Evolutionary conservation across 1,284 basidiomycete genomes (phyloP), one percentile per base, ranked within the genome.

Genomic region (Gymnopus androsaceus): DNA sequence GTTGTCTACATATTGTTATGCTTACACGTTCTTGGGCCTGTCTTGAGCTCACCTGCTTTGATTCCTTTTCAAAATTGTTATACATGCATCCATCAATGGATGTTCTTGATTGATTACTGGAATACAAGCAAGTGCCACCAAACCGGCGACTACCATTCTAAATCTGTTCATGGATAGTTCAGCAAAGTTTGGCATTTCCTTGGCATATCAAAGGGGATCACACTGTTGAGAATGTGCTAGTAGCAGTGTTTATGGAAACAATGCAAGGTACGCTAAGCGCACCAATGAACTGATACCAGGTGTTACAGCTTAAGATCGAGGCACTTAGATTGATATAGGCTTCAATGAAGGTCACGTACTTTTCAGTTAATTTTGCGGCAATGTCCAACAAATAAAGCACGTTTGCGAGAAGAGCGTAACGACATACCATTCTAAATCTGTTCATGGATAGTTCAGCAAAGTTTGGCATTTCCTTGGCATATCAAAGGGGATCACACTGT

Each of bases 71-170:
- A n/a, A n/a, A n/a, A 61, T 75, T n/a, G 66, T 74, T 3, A 73
- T 71, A 3, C 73, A 75, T 59, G 68, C 59, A 2, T 67, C 72
- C 36, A 63, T 75, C 30, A 71, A 75, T 56, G 72, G 72, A 2
- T 64, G 63, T 37, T 69, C 70, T 1, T 54, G 69, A 0, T 53
- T 64, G 4, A 55, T 71, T 21, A 58, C 58, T n/a, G 65, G 57
- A 1, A 51, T 72, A 9, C 47, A 52, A 21, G 66, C 55, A 2
- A 60, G 50, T 41, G 63, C 65, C 40, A 72, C 71, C 53, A 72
- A 71, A 37, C 45, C 58, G 2, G 56, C 67, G 9, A 15, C 21
- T n/a, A 69, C 70, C 8, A 69, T 71, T 1, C 57, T 68, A 3
- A 28, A 56, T 15, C 42, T 66, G 3, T 70, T 72, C 54, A 42